Evolutionary conservation across 495 filamentous ascomycete species (phyloP).

Genomic region (Apiosordaria backusii): DNA sequence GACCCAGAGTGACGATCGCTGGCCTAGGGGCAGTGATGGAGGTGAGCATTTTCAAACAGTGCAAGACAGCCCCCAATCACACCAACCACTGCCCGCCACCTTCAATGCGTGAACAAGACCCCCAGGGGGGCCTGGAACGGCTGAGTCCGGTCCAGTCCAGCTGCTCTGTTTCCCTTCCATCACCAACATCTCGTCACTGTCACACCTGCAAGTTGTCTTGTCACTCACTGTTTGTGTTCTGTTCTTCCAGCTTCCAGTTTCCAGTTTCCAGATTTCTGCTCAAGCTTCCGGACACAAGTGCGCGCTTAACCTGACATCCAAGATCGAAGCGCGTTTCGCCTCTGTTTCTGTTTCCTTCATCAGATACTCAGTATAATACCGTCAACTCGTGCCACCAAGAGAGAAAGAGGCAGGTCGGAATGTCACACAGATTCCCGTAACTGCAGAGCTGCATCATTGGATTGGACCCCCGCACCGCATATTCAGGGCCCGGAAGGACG

Average conservation of each 20-base stretch:
- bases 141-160: neutral
- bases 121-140: neutral
- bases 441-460: constrained; percentile 19
- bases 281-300: constrained; percentile 3
- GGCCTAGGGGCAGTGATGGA: neutral
- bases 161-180: neutral
- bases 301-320: constrained; percentile 13
- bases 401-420: constrained; percentile 17
- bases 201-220: constrained; percentile 8
- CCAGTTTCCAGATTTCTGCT: neutral
- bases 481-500: constrained; percentile 4
- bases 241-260: constrained; percentile 10
- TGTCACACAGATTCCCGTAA: constrained; percentile 27
- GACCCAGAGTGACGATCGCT: constrained; percentile 1
- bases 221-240: neutral
- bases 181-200: constrained; percentile 10
- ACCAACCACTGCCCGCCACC: constrained; percentile 7
- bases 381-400: neutral
- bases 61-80: constrained; percentile 12
- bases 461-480: constrained; percentile 10
- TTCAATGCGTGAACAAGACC: neutral
- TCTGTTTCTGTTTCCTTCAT: neutral
- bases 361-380: neutral
- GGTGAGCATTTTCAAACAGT: neutral
- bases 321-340: neutral